Evolutionary conservation across 306 rosid genomes (phyloP).

Genomic region (Cucumis sativus): Cucumber_9930_V3 NC_026657.2:32891501-32892000

Average conservation of each 20-base stretch:
- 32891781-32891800: neutral
- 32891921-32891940: neutral
- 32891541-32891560: neutral
- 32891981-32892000: neutral
- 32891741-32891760: neutral
- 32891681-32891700: constrained; percentile 7
- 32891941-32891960: neutral
- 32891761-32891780: neutral
- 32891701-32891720: constrained; percentile 1
- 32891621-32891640: neutral
- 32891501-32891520: neutral
- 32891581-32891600: neutral
- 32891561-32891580: constrained; percentile 2
- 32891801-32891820: neutral
- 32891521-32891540: neutral
- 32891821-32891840: neutral
- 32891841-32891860: neutral
- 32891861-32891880: constrained; percentile 6
- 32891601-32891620: neutral
- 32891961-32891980: neutral
- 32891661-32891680: neutral
- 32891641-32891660: neutral
- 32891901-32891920: neutral
- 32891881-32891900: constrained; percentile 1
- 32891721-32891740: neutral